Conservation (phyloP, 2,329 filamentous ascomycete species). For the Blastomyces gilchristii region DNA sequence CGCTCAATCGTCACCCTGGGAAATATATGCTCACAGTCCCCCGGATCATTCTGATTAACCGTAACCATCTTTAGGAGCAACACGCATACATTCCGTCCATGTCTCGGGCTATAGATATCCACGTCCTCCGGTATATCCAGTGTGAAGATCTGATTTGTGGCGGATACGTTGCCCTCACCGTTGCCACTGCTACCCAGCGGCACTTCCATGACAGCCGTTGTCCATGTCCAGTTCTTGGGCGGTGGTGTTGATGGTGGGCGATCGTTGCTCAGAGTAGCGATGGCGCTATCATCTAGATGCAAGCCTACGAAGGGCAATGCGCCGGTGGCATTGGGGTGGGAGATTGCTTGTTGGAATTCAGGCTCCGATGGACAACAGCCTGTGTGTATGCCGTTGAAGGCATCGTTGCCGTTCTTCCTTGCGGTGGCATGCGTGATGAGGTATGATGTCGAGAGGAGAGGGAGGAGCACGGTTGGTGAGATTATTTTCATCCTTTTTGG, state of each 20-base stretch:
- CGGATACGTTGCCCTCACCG: neutral
- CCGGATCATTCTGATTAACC: conserved; percentile 1
- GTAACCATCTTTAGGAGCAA: conserved; percentile 5
- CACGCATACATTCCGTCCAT: conserved; percentile 9
- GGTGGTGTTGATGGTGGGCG: neutral
- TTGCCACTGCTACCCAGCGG: neutral
- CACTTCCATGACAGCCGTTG: neutral
- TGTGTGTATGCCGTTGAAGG: neutral
- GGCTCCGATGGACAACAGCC: neutral
- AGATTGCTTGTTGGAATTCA: neutral
- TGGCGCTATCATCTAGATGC: neutral
- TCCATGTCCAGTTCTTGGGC: conserved; percentile 3
- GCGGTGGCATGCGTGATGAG: neutral
- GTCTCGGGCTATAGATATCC: neutral
- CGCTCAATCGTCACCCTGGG: neutral
- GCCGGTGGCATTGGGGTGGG: conserved; percentile 4
- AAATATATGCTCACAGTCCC: conserved; percentile 4
- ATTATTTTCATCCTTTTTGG: neutral
- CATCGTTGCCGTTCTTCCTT: neutral
- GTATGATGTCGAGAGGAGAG: neutral
- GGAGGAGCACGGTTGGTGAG: neutral
- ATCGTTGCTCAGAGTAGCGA: neutral
- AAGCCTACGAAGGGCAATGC: neutral
- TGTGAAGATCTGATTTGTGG: conserved; percentile 7
- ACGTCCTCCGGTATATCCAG: conserved; percentile 5